Conservation (phyloP, 2,329 filamentous ascomycete species). For the Sporothrix inflata region DNA sequence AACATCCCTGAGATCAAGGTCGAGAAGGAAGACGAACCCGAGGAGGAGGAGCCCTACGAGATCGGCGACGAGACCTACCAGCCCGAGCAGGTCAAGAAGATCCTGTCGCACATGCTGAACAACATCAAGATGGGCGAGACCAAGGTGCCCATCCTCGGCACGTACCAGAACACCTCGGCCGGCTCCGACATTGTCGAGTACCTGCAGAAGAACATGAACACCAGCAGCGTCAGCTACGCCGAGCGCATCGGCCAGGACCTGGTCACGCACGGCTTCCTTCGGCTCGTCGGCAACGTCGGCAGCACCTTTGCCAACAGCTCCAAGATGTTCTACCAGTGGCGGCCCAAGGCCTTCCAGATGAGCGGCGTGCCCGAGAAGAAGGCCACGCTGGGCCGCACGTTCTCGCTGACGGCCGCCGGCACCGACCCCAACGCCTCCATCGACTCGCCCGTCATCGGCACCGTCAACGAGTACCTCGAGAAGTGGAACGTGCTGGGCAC, state of each 20-base stretch:
- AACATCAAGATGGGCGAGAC: constrained; percentile 85
- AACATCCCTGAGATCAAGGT: constrained; percentile 81
- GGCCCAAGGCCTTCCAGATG: constrained; percentile 84
- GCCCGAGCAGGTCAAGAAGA: constrained; percentile 87
- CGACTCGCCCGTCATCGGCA: constrained; percentile 82
- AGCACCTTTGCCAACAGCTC: constrained; percentile 97
- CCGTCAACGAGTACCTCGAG: constrained; percentile 84
- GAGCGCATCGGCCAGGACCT: constrained; percentile 95
- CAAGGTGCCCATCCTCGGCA: constrained; percentile 94
- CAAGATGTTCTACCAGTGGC: constrained; percentile 97
- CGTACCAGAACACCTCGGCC: constrained; percentile 88
- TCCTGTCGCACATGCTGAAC: constrained; percentile 82
- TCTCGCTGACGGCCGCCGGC: constrained; percentile 63
- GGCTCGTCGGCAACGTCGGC: constrained; percentile 90
- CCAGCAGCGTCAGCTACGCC: constrained; percentile 83
- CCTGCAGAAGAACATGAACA: constrained; percentile 83
- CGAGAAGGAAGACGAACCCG: constrained; percentile 64
- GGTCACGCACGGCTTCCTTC: constrained; percentile 80
- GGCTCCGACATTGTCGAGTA: constrained; percentile 96
- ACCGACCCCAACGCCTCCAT: constrained; percentile 50
- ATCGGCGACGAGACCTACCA: constrained; percentile 87
- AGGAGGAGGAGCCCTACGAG: constrained; percentile 77
- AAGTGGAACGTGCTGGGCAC: constrained; percentile 94
- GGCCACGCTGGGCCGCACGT: constrained; percentile 69
- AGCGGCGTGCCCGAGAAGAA: constrained; percentile 90